These are phyloP conservation scores for Suillus placidus DNA, from an alignment of 768 basidiomycete genomes.

Conservation along the genomic window DNA sequence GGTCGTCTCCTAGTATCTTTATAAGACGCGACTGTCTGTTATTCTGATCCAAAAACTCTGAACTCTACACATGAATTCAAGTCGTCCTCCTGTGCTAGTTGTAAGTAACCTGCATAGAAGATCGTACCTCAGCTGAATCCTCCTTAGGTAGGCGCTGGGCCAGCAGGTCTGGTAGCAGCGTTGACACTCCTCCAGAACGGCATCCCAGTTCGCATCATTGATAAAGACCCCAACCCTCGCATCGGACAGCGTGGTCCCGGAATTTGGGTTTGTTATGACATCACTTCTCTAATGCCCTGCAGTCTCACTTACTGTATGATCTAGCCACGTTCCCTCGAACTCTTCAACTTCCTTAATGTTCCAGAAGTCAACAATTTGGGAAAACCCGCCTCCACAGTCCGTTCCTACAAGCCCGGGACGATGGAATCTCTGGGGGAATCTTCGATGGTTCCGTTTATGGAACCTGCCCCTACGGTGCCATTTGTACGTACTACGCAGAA, in stretches of 20 bases:
- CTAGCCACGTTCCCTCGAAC: slow-evolving; percentile 47
- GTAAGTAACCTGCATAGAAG: not conserved
- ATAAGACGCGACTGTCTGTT: not conserved
- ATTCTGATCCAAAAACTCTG: not conserved
- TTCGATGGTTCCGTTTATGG: slow-evolving; percentile 20
- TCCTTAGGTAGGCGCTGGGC: slow-evolving; percentile 48
- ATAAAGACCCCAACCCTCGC: slow-evolving; percentile 25
- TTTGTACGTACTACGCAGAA: slow-evolving; percentile 21
- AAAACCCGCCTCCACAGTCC: slow-evolving; percentile 31
- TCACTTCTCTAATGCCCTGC: too few species aligned
- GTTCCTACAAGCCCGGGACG: slow-evolving; percentile 32
- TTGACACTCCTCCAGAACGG: slow-evolving; percentile 38
- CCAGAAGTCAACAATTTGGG: slow-evolving; percentile 36
- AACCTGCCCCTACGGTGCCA: slow-evolving; percentile 27
- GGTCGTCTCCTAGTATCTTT: not conserved
- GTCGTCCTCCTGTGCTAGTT: slow-evolving; percentile 8
- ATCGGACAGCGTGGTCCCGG: slow-evolving; percentile 42
- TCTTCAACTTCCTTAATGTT: slow-evolving; percentile 41
- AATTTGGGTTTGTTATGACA: slow-evolving; percentile 32
- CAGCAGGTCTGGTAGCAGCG: slow-evolving; percentile 48
- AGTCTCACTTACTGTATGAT: not conserved
- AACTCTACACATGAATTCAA: not conserved
- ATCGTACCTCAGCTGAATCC: not conserved
- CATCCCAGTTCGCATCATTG: slow-evolving; percentile 21
- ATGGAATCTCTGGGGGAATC: not conserved